Evolutionary conservation across 1,284 basidiomycete genomes (phyloP).

Genomic region (Sporisorium graminicola): DNA sequence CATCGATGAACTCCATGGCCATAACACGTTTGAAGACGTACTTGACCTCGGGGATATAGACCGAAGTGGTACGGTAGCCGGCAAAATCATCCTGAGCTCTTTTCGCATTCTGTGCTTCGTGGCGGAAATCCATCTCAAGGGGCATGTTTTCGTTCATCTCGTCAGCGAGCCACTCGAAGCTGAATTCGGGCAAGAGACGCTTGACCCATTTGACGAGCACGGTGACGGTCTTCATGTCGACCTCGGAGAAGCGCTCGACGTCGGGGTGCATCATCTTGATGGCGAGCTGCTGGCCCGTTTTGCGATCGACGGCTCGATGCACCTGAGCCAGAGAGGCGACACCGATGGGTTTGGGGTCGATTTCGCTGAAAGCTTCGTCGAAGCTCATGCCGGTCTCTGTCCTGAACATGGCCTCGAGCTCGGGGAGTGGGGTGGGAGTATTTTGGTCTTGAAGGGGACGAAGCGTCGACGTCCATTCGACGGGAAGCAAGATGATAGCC

Average conservation of each 20-base stretch:
- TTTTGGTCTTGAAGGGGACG: conserved; percentile 73
- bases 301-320: conserved; percentile 82
- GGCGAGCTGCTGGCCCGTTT: conserved; percentile 76
- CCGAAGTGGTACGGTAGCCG: conserved; percentile 71
- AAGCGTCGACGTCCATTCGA: conserved; percentile 78
- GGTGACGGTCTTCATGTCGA: conserved; percentile 78
- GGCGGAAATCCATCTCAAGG: conserved; percentile 91
- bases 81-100: conserved; percentile 81
- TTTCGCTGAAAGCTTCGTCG: conserved; percentile 74
- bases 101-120: conserved; percentile 88
- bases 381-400: conserved; percentile 67
- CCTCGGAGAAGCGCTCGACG: conserved; percentile 90
- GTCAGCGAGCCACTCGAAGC: conserved; percentile 73
- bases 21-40: conserved; percentile 86
- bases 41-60: conserved; percentile 91
- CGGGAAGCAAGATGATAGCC: conserved; percentile 79
- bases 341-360: conserved; percentile 90
- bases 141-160: conserved; percentile 78
- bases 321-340: conserved; percentile 95
- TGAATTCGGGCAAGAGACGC: conserved; percentile 81
- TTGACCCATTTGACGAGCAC: conserved; percentile 82
- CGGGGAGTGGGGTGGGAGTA: conserved; percentile 65
- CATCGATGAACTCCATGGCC: conserved; percentile 91
- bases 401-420: conserved; percentile 67
- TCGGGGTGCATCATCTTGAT: conserved; percentile 98